Evolutionary conservation across 345 rosid species (phyloP).

Genomic region (Durio zibethinus): DNA sequence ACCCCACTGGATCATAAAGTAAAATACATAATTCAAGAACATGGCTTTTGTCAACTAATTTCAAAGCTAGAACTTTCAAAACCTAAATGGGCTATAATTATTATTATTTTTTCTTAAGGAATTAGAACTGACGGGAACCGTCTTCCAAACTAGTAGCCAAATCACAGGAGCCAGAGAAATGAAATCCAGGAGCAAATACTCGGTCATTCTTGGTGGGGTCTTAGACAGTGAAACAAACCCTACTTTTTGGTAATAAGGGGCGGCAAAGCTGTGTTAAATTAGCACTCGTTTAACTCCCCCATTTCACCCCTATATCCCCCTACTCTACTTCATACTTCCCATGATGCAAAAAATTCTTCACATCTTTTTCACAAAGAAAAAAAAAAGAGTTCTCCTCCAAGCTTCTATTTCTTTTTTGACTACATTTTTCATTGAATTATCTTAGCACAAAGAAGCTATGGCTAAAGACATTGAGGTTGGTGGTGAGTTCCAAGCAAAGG

Average conservation of each 20-base stretch:
- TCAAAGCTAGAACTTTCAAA: neutral
- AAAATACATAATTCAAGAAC: neutral
- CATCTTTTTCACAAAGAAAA: neutral
- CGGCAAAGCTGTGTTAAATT: slow-evolving; percentile 35
- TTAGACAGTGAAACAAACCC: slow-evolving; percentile 17
- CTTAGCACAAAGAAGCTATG: slow-evolving; percentile 29
- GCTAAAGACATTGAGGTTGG: slow-evolving; percentile 49
- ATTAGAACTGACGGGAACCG: neutral
- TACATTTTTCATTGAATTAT: neutral
- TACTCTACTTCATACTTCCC: neutral
- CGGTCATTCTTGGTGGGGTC: slow-evolving; percentile 20
- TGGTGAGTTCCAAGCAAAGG: slow-evolving; percentile 43
- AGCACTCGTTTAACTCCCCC: neutral
- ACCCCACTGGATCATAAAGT: neutral
- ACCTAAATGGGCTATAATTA: neutral
- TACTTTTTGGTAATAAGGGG: slow-evolving; percentile 29
- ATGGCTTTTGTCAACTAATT: neutral
- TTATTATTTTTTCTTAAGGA: neutral
- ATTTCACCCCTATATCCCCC: slow-evolving; percentile 25
- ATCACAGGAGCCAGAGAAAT: neutral
- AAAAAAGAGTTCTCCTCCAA: neutral
- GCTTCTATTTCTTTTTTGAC: neutral
- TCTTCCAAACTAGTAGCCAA: neutral
- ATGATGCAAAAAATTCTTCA: neutral
- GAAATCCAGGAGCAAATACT: neutral